Base-by-base conservation (phyloP, 2,329 filamentous ascomycete species). In the Aspergillus fumigatus region DNA sequence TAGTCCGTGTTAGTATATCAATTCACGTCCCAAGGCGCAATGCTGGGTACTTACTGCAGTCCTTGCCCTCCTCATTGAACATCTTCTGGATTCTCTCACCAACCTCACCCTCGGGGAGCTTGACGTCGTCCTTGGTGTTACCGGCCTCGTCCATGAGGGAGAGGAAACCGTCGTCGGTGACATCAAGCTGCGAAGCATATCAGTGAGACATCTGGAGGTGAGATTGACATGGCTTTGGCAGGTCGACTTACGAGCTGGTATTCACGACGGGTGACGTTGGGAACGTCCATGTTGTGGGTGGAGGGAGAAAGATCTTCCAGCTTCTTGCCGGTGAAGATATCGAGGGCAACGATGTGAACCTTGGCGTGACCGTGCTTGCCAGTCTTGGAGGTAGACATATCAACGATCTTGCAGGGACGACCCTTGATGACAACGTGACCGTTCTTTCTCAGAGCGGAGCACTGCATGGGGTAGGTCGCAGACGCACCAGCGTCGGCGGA, bases 291-390 rank as follows among this genome's bases (percentile, higher is more conserved):
- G 73, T 79, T 87, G 81, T 88, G 85, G 84, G 94, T 99, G 77
- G 94, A 99, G 70, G 94, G 94, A 80, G 88, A 97, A 63, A 99
- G 87, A 83, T 99, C 95, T 84, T 99, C 94, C 68, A 96, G 86
- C 88, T 99, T 99, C 90, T 97, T 99, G 86, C 85, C 85, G 67
- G 92, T 99, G 88, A 99, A 99, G 84, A 99, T 97, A 79, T 99
- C 94, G 78, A 95, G 87, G 76, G 92, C 94, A 74, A 97, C 89
- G 72, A 99, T 83, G 83, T 99, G 93, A 79, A 99, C 94, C 88
- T 99, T 99, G 82, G 94, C 94, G 90, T 99, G 95, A 80, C 94
- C 94, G 89, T 99, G 94, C 91, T 99, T 99, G 82, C 94, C 94
- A 70, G 94, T 99, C 92, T 99, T 99, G 80, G 94, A 99, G 84